Percentiles rank a stretch among this genome's conserved stretches.
These are phyloP conservation scores for Dalbergia cultrata DNA, from an alignment of 306 rosid genomes.

Conservation along the genomic window DNA sequence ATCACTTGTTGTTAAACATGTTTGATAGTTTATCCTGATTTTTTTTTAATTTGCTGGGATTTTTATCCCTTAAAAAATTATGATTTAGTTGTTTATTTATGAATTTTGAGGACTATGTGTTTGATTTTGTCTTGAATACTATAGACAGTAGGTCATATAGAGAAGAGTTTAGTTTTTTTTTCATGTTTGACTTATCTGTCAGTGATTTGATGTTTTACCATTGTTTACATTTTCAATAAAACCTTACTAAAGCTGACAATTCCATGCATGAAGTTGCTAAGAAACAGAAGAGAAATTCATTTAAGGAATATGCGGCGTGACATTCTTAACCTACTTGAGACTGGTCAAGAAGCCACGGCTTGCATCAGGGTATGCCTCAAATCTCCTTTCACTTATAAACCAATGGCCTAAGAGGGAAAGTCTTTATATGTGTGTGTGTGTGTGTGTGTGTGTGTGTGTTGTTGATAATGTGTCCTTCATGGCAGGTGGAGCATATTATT, in stretches of 20 bases:
- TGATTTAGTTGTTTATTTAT: background rate
- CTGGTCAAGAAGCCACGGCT: constrained; percentile 99
- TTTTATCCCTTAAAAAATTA: too few relatives aligned
- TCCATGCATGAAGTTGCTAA: constrained; percentile 89
- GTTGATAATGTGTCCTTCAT: constrained; percentile 13
- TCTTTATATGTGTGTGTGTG: background rate
- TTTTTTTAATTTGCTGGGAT: too few relatives aligned
- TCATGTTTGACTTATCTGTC: background rate
- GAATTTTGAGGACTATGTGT: background rate
- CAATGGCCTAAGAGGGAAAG: constrained; percentile 17
- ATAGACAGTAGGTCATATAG: background rate
- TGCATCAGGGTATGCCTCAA: constrained; percentile 71
- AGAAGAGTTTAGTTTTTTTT: constrained; percentile 8
- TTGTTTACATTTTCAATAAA: constrained; percentile 64
- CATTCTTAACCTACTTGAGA: constrained; percentile 96
- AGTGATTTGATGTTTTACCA: constrained; percentile 26
- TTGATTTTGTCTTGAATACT: background rate
- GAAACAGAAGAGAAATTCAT: constrained; percentile 90
- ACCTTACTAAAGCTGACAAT: constrained; percentile 85
- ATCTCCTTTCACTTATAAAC: constrained; percentile 3
- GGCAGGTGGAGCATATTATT: too few relatives aligned
- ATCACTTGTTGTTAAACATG: too few relatives aligned
- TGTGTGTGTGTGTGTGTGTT: background rate
- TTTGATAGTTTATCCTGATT: too few relatives aligned
- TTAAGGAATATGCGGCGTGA: constrained; percentile 93